A percentile compares a stretch with the other conserved stretches of the same genome.
Conservation (phyloP, 768 basidiomycete genomes). For the Tulasnella sp. region DNA sequence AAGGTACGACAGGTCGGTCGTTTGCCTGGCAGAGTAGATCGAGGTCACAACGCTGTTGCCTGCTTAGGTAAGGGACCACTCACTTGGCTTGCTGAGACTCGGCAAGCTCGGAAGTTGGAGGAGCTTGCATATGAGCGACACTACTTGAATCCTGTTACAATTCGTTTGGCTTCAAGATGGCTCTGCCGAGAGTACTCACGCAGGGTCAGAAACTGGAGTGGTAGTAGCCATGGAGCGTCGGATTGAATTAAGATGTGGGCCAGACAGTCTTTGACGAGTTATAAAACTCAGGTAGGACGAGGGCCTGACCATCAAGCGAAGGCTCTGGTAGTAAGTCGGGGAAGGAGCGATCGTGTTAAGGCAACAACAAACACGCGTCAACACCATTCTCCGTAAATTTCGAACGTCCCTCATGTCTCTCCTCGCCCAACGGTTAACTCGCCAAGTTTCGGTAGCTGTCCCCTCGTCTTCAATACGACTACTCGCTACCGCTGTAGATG, state of each 20-base stretch:
- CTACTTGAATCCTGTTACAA: not conserved
- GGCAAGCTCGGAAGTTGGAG: not conserved
- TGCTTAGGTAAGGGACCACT: not conserved
- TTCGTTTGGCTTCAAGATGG: too few species aligned
- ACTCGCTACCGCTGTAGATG: not conserved
- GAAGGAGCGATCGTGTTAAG: not conserved
- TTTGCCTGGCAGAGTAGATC: not conserved
- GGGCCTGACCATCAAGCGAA: not conserved
- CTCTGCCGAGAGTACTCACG: not conserved
- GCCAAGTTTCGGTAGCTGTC: not conserved
- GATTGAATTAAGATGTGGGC: not conserved
- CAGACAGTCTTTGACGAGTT: not conserved
- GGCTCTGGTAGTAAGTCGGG: not conserved
- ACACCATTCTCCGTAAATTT: not conserved
- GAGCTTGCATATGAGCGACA: not conserved
- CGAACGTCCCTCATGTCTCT: not conserved
- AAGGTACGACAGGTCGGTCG: not conserved
- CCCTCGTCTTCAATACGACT: not conserved
- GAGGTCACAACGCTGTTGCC: slow-evolving; percentile 6
- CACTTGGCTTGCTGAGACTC: not conserved
- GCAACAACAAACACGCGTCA: not conserved
- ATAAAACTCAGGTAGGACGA: not conserved
- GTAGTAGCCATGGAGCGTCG: not conserved
- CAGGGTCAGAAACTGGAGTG: not conserved
- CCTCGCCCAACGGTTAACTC: not conserved